A percentile compares a stretch with the other conserved stretches of the same genome.
Evolutionary conservation across 1,284 basidiomycete species (phyloP).

Genomic region (Leccinum subrobustum): DNA sequence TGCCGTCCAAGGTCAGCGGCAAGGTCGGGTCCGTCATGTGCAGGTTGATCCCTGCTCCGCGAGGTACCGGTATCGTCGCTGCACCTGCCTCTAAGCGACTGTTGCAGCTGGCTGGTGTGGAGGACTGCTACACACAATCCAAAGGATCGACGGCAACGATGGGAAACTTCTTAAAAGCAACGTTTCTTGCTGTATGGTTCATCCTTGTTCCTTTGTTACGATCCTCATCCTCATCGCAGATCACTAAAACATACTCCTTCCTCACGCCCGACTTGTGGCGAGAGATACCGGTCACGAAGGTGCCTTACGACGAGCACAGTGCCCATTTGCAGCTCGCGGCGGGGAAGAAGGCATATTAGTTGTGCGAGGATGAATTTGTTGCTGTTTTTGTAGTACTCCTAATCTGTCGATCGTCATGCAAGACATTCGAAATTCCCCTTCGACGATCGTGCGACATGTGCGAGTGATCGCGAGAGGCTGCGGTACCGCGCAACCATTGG

Average conservation of each 20-base stretch:
- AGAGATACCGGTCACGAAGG: slow-evolving; percentile 87
- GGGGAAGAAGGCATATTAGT: slow-evolving; percentile 82
- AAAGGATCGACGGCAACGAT: slow-evolving; percentile 99
- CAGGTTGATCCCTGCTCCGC: slow-evolving; percentile 96
- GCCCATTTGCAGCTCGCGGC: slow-evolving; percentile 83
- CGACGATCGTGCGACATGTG: background rate
- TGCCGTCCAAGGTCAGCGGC: slow-evolving; percentile 97
- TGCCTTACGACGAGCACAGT: slow-evolving; percentile 94
- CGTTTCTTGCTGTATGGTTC: slow-evolving; percentile 84
- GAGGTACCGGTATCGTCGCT: slow-evolving; percentile 99
- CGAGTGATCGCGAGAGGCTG: background rate
- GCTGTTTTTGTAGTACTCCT: slow-evolving; percentile 3
- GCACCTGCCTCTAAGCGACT: slow-evolving; percentile 97
- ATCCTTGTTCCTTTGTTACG: background rate
- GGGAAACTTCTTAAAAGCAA: slow-evolving; percentile 99
- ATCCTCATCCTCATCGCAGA: slow-evolving; percentile 43
- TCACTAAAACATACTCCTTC: slow-evolving; percentile 97
- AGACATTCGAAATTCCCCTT: slow-evolving; percentile 3
- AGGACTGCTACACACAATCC: slow-evolving; percentile 95
- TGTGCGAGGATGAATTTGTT: slow-evolving; percentile 15
- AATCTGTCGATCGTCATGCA: background rate
- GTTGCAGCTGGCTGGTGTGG: slow-evolving; percentile 95
- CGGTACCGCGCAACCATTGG: background rate
- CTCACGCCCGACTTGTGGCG: slow-evolving; percentile 98
- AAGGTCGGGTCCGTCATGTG: slow-evolving; percentile 99